A percentile compares a stretch with the other conserved stretches of the same genome.
Evolutionary conservation across 768 basidiomycete species (phyloP).

Genomic region (Collybia mongolica): DNA sequence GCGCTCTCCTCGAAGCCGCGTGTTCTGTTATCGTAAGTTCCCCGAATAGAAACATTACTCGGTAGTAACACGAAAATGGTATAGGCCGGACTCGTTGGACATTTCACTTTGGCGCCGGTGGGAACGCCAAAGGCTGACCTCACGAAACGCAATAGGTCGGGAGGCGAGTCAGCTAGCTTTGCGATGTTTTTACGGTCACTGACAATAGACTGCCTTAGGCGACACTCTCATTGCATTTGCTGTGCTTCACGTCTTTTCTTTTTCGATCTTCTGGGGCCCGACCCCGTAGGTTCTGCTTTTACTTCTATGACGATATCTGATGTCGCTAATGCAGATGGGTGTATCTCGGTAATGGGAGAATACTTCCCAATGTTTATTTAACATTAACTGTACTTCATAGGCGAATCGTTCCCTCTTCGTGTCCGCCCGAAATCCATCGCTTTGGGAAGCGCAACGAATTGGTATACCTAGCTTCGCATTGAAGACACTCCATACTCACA

Average conservation of each 20-base stretch:
- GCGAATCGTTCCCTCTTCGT: slow-evolving; percentile 80
- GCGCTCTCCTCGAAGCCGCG: slow-evolving; percentile 56
- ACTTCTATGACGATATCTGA: not conserved
- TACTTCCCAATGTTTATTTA: not conserved
- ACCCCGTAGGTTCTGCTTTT: slow-evolving; percentile 41
- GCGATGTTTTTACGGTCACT: no score
- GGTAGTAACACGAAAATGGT: not conserved
- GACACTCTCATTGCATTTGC: slow-evolving; percentile 73
- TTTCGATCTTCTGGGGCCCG: slow-evolving; percentile 76
- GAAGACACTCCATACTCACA: not conserved
- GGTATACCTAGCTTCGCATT: slow-evolving; percentile 17
- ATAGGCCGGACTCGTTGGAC: slow-evolving; percentile 70
- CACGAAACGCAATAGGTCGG: slow-evolving; percentile 55
- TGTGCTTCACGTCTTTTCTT: slow-evolving; percentile 72
- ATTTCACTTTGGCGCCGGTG: slow-evolving; percentile 58
- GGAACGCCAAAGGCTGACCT: slow-evolving; percentile 46
- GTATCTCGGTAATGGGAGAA: slow-evolving; percentile 44
- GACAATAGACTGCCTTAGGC: slow-evolving; percentile 28
- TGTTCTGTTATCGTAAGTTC: slow-evolving; percentile 59
- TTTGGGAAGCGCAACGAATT: slow-evolving; percentile 57
- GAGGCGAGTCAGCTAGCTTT: slow-evolving; percentile 26
- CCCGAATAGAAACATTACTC: not conserved
- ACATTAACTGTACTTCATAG: slow-evolving; percentile 6
- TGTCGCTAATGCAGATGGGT: slow-evolving; percentile 45
- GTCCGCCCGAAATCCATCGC: slow-evolving; percentile 79